Evolutionary conservation across 2,329 filamentous ascomycete species (phyloP), one percentile per base, ranked within the genome.

Genomic region (Pseudogymnoascus sp.): DNA sequence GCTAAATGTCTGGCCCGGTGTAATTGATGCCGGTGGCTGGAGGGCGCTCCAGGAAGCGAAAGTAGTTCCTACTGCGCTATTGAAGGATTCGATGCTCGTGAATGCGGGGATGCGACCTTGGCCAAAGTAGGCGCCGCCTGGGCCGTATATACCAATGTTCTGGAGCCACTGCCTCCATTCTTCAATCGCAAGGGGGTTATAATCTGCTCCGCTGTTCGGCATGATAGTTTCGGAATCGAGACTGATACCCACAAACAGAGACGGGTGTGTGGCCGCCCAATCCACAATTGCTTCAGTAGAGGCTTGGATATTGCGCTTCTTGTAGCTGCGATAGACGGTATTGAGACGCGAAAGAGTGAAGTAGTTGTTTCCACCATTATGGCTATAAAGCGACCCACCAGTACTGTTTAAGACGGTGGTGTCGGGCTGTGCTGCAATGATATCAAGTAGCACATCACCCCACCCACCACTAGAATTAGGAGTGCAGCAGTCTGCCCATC

Each of bases 161-260:
- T 51, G 42, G 3, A 66, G 55, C 65, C 65, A 66, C 62, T 63
- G 62, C 41, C 63, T 66, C 65, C 65, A 66, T 17, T 66, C 65
- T 12, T 59, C 55, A 17, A 62, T 65, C 4, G 60, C 58, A 1
- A 63, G 41, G 2, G 63, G 63, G 21, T 66, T 66, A 29, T 63
- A 63, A 35, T 66, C 65, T 31, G 59, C 60, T 12, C 41, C 41
- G 2, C 35, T 39, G 38, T 51, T 62, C 27, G 62, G 59, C 59
- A 62, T 63, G 4, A 65, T 59, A 3, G 63, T 65, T 38, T 66
- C 65, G 13, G 65, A 65, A 13, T 63, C 61, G 6, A 66, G 44
- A 41, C 63, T 65, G 3, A 66, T 63, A 8, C 65, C 63, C 4
- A 33, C 63, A 58, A 66, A 66, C 2, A 65, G 58, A 15, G 36